Percentiles rank a stretch among this genome's conserved stretches.
Conservation (phyloP, 768 basidiomycete species). For the Krasilnikovozyma curviuscula region DNA sequence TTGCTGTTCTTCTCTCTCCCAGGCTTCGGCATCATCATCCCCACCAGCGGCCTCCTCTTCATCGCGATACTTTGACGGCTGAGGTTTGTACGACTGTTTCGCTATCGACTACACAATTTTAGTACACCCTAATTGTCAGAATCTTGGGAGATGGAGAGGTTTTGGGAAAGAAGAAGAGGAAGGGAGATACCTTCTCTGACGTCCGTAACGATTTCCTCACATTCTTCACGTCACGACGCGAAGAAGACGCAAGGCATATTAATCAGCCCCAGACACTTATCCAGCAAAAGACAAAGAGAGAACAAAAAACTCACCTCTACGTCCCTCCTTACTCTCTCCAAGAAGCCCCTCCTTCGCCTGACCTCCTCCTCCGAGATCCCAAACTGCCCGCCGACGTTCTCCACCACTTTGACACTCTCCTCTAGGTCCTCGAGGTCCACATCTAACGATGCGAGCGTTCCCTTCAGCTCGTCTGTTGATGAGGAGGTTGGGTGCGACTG, state of each 20-base stretch:
- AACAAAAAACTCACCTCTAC: slow-evolving; percentile 43
- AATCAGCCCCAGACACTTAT: not conserved
- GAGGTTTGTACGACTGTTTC: no score
- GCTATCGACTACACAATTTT: no score
- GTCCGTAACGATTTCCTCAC: not conserved
- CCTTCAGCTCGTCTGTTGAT: slow-evolving; percentile 40
- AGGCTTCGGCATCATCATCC: slow-evolving; percentile 47
- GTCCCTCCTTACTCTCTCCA: slow-evolving; percentile 50
- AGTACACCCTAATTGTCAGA: no score
- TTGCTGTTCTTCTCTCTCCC: slow-evolving; percentile 75
- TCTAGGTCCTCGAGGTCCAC: slow-evolving; percentile 85
- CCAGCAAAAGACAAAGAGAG: not conserved
- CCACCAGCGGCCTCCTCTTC: slow-evolving; percentile 20
- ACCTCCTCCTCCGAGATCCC: slow-evolving; percentile 66
- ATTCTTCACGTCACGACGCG: not conserved
- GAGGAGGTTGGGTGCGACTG: not conserved
- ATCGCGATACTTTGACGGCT: no score
- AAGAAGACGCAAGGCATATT: not conserved
- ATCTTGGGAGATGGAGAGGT: not conserved
- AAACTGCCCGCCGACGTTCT: slow-evolving; percentile 53
- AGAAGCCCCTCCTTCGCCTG: slow-evolving; percentile 51
- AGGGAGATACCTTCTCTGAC: no score
- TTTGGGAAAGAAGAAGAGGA: no score
- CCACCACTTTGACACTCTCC: slow-evolving; percentile 79
- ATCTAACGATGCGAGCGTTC: slow-evolving; percentile 55